These are phyloP conservation scores for Fusarium sarcochroum DNA, from an alignment of 2,329 filamentous ascomycete species.

Conservation along the genomic window DNA sequence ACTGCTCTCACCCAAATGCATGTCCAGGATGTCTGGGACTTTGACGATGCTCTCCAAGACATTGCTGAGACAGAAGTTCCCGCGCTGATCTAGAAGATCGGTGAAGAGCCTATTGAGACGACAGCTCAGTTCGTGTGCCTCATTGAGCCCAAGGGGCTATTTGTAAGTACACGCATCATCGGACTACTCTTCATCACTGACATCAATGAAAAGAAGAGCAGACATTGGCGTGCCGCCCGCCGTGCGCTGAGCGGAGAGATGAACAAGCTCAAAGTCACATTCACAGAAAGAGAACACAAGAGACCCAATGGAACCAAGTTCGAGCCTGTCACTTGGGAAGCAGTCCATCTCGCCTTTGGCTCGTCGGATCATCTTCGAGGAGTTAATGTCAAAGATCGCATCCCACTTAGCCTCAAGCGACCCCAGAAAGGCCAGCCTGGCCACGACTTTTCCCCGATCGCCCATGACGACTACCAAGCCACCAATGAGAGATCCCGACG, in stretches of 20 bases:
- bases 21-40: constrained; percentile 21
- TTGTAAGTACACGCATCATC: background rate
- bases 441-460: background rate
- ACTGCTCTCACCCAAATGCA: constrained; percentile 3
- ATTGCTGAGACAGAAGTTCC: background rate
- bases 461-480: background rate
- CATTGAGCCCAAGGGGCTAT: rapidly evolving
- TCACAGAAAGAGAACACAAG: background rate
- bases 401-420: background rate
- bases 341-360: background rate
- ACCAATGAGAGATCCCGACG: rapidly evolving
- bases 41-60: background rate
- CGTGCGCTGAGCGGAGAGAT: background rate
- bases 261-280: rapidly evolving
- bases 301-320: background rate
- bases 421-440: background rate
- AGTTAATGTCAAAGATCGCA: background rate
- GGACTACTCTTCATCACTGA: background rate
- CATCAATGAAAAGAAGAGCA: rapidly evolving
- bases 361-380: rapidly evolving
- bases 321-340: background rate
- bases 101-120: rapidly evolving
- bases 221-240: constrained; percentile 4
- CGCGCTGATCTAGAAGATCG: constrained; percentile 11
- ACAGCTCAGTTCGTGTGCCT: background rate